Evolutionary conservation across 805 yeast species (phyloP).

Genomic region (Gaillardinia entomophila): DNA sequence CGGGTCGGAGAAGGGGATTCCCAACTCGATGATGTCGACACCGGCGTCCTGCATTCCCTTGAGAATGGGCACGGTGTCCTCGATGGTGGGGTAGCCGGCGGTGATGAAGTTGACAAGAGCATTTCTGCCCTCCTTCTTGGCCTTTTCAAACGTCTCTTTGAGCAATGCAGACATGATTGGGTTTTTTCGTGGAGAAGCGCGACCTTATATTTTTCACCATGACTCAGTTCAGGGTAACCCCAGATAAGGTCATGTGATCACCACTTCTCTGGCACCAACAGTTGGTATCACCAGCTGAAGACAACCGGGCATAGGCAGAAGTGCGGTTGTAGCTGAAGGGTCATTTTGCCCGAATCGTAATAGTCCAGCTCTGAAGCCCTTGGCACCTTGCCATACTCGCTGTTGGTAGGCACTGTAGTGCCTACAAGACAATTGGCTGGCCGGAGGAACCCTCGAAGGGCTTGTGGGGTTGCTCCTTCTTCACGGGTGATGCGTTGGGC

Average conservation of each 20-base stretch:
- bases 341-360: no score
- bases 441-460: conserved; percentile 1
- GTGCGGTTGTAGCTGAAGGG: no score
- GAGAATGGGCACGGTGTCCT: conserved; percentile 81
- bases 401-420: no score
- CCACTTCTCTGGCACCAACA: no score
- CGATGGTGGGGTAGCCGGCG: conserved; percentile 87
- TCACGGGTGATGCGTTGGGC: conserved; percentile 13
- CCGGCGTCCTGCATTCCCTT: conserved; percentile 93
- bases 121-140: conserved; percentile 65
- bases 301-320: no score
- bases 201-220: conserved; percentile 6
- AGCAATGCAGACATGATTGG: conserved; percentile 53
- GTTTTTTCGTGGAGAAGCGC: conserved; percentile 1
- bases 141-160: conserved; percentile 54
- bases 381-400: no score
- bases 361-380: no score
- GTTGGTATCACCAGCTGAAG: no score
- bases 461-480: conserved; percentile 1
- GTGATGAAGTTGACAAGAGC: conserved; percentile 91
- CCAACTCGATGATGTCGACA: conserved; percentile 89
- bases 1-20: conserved; percentile 96
- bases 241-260: no score
- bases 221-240: conserved; percentile 33
- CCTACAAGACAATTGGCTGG: conserved; percentile 8